Conservation (phyloP, 768 basidiomycete genomes). For the Mycena venus region DNA sequence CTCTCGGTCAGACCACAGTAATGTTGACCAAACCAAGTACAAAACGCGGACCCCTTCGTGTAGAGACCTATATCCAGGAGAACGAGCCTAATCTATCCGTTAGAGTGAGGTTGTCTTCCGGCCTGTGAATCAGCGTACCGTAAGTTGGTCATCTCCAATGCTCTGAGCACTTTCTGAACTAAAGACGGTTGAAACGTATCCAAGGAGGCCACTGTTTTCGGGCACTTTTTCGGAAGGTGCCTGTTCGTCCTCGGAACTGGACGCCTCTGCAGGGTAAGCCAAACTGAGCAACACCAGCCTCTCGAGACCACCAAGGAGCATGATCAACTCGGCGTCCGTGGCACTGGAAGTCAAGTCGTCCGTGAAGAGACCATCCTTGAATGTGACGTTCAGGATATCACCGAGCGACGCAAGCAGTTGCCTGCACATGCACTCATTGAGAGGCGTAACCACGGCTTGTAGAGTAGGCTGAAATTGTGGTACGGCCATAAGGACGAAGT, state of each 20-base stretch:
- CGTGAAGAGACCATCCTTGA: conserved; percentile 49
- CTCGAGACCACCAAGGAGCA: conserved; percentile 88
- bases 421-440: conserved; percentile 84
- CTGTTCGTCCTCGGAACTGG: conserved; percentile 69
- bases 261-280: conserved; percentile 65
- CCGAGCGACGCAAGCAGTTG: conserved; percentile 72
- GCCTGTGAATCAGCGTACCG: conserved; percentile 55
- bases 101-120: background rate
- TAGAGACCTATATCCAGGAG: conserved; percentile 82
- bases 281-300: conserved; percentile 83
- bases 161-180: conserved; percentile 71
- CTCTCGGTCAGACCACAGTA: conserved; percentile 62
- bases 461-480: conserved; percentile 86
- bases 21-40: conserved; percentile 79
- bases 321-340: conserved; percentile 87
- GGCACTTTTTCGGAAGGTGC: conserved; percentile 64
- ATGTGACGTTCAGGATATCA: conserved; percentile 64
- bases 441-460: conserved; percentile 74
- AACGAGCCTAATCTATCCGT: conserved; percentile 63
- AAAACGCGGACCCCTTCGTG: conserved; percentile 87
- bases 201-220: conserved; percentile 80
- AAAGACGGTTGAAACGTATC: conserved; percentile 94
- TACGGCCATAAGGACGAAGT: conserved; percentile 93
- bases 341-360: conserved; percentile 63
- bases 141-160: conserved; percentile 65